Percentiles rank a stretch among this genome's conserved stretches.
These are phyloP conservation scores for Aspergillus neotritici DNA, from an alignment of 2,329 filamentous ascomycete species.

Conservation along the genomic window DNA sequence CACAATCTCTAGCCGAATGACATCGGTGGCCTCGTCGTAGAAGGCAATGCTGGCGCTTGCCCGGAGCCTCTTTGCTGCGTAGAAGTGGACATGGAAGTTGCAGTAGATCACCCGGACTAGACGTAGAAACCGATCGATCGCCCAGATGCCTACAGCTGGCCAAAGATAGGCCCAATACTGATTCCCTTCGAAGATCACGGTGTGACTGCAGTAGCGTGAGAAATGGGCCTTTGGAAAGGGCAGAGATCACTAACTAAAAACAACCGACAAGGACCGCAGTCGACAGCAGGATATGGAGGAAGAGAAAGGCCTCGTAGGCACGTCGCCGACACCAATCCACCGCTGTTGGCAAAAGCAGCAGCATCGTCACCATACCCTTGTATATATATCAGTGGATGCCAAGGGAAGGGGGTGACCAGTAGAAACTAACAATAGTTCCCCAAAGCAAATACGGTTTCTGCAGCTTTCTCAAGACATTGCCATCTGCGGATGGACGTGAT, in stretches of 20 bases:
- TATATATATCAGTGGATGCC: not conserved
- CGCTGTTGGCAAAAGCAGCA: constrained; percentile 40
- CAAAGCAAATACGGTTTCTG: constrained; percentile 26
- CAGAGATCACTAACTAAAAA: constrained; percentile 39
- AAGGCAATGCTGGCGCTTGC: constrained; percentile 36
- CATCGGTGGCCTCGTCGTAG: constrained; percentile 42
- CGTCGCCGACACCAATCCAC: constrained; percentile 42
- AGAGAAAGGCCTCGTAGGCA: constrained; percentile 41
- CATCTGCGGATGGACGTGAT: constrained; percentile 12
- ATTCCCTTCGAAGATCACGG: constrained; percentile 42
- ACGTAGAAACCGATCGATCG: constrained; percentile 44
- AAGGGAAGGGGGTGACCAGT: not conserved
- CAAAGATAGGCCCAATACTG: constrained; percentile 50
- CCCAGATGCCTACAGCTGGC: constrained; percentile 46
- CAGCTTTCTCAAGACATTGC: constrained; percentile 22
- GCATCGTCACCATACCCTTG: constrained; percentile 36
- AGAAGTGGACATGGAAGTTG: constrained; percentile 35
- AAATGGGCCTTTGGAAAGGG: not conserved
- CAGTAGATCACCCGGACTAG: constrained; percentile 40
- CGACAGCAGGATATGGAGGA: constrained; percentile 37
- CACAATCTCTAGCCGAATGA: constrained; percentile 45
- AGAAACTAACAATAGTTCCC: constrained; percentile 23
- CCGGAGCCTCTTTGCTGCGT: constrained; percentile 13
- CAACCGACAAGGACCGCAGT: constrained; percentile 41
- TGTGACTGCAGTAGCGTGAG: constrained; percentile 34